Evolutionary conservation across 176 grass and related monocot genomes (phyloP).

Genomic region (Tillandsia fasciculata): DNA sequence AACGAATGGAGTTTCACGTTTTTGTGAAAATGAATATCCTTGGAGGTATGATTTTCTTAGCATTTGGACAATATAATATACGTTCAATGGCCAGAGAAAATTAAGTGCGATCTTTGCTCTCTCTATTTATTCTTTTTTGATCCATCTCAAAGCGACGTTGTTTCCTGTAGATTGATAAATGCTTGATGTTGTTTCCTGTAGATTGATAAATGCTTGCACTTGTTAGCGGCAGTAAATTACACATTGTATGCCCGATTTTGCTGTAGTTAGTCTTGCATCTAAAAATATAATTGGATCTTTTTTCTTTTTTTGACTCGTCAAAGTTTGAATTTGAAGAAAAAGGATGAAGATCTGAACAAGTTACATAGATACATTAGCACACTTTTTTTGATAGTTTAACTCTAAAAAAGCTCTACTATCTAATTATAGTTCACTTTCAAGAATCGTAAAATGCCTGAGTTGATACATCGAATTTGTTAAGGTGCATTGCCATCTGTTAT

Average conservation of each 20-base stretch:
- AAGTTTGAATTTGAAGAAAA: background rate
- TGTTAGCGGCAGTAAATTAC: background rate
- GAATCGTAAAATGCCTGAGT: too few relatives aligned
- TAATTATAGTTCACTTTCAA: background rate
- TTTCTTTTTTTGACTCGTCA: background rate
- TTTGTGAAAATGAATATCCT: slow-evolving; percentile 89
- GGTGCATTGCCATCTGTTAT: too few relatives aligned
- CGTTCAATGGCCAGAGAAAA: too few relatives aligned
- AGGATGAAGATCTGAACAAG: background rate
- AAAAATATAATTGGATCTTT: background rate
- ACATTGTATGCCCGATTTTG: background rate
- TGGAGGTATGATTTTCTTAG: slow-evolving; percentile 49
- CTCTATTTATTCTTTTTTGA: background rate
- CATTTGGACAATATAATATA: background rate
- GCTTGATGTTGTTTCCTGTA: background rate
- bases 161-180: background rate
- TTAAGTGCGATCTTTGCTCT: too few relatives aligned
- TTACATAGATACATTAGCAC: background rate
- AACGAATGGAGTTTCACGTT: slow-evolving; percentile 87
- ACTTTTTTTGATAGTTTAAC: background rate
- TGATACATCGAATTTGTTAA: too few relatives aligned
- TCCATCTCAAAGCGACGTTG: background rate
- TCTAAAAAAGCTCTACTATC: background rate
- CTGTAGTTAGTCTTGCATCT: background rate
- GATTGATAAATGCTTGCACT: background rate